A percentile compares a stretch with the other conserved stretches of the same genome.
Conservation (phyloP, 1,139 yeast genomes). For the Debaryomyces robertsiae region DNA sequence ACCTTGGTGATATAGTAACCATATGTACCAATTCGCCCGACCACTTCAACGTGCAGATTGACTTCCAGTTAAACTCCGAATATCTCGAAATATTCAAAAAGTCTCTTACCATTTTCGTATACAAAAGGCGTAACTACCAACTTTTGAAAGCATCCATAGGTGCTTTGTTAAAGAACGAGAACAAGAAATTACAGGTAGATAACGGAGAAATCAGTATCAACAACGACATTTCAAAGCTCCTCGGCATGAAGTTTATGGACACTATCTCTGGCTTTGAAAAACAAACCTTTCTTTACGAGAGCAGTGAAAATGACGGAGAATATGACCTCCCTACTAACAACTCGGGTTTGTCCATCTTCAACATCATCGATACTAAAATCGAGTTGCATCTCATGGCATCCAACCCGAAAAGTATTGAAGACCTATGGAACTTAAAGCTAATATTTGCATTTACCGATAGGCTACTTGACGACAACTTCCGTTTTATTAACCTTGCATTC, state of each 20-base stretch:
- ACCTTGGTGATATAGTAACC: conserved; percentile 47
- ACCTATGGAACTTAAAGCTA: conserved; percentile 66
- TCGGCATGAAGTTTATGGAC: conserved; percentile 26
- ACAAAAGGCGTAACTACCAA: conserved; percentile 47
- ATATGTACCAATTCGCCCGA: conserved; percentile 46
- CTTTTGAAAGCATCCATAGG: conserved; percentile 39
- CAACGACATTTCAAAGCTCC: conserved; percentile 26
- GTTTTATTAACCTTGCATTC: conserved; percentile 50
- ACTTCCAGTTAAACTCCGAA: conserved; percentile 40
- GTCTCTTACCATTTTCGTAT: conserved; percentile 52
- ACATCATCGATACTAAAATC: conserved; percentile 58
- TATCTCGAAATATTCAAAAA: conserved; percentile 47
- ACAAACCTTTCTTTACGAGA: conserved; percentile 36
- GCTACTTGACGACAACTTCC: conserved; percentile 31
- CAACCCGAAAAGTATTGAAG: conserved; percentile 51
- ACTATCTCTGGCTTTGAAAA: conserved; percentile 37
- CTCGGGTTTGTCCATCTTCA: conserved; percentile 40
- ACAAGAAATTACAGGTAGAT: conserved; percentile 32
- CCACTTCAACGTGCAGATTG: conserved; percentile 47
- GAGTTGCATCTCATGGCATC: conserved; percentile 51
- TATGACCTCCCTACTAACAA: conserved; percentile 18
- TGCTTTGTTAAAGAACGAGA: conserved; percentile 39
- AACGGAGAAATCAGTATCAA: conserved; percentile 31
- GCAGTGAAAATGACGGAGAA: conserved; percentile 19
- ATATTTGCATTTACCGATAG: conserved; percentile 64